These are phyloP conservation scores for Phytophthora colocasiae DNA, from an alignment of 352 stramenopile genomes.

Conservation along the genomic window DNA sequence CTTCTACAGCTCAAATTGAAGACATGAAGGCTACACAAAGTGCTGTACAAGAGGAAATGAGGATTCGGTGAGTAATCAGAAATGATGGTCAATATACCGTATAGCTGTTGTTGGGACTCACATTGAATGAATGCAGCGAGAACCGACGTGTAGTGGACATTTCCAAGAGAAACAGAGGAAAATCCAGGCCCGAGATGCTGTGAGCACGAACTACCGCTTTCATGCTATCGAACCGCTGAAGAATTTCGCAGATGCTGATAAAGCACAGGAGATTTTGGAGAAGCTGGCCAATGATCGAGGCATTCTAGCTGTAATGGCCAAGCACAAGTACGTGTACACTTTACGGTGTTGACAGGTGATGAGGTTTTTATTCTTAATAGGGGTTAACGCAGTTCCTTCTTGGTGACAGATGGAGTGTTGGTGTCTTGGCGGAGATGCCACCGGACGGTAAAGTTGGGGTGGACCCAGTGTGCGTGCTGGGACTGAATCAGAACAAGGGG, in stretches of 20 bases:
- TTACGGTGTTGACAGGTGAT: background rate
- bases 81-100: background rate
- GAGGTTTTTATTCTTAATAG: background rate
- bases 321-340: constrained; percentile 71
- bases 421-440: constrained; percentile 88
- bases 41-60: constrained; percentile 44
- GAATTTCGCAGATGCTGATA: constrained; percentile 58
- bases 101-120: too few relatives aligned
- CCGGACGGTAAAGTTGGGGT: constrained; percentile 92
- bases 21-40: constrained; percentile 58
- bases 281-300: constrained; percentile 88
- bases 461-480: constrained; percentile 90
- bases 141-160: constrained; percentile 69
- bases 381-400: background rate
- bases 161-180: constrained; percentile 50
- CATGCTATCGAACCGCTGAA: constrained; percentile 73
- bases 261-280: constrained; percentile 83
- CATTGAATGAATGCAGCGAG: constrained; percentile 39
- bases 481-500: constrained; percentile 95
- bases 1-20: constrained; percentile 54
- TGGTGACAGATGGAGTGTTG: constrained; percentile 81
- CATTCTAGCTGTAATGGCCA: constrained; percentile 88
- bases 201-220: constrained; percentile 67
- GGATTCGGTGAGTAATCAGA: constrained; percentile 45
- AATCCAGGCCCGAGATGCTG: constrained; percentile 46